Percentiles rank a stretch among this genome's conserved stretches.
Conservation (phyloP, 192 early-diverging fungal genomes). For the Linnemannia exigua region DNA sequence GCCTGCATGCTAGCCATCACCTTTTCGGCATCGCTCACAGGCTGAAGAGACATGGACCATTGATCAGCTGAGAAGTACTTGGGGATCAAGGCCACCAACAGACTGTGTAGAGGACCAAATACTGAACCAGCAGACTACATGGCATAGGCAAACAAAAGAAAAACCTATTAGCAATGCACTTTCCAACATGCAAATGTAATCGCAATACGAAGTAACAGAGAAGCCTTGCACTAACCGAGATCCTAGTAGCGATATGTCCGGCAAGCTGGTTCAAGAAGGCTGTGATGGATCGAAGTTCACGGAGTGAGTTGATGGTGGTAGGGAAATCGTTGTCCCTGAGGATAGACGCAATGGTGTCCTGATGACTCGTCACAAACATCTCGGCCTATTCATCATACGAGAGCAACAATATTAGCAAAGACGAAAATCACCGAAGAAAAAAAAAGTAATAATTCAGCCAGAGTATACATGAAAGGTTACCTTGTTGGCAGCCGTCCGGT, state of each 20-base stretch:
- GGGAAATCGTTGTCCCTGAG: slow-evolving; percentile 62
- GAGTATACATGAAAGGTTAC: slow-evolving; percentile 5
- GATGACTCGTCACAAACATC: slow-evolving; percentile 49
- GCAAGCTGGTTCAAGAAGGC: slow-evolving; percentile 61
- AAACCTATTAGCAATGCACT: neutral
- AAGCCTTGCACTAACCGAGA: slow-evolving; percentile 15
- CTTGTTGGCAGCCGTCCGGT: slow-evolving; percentile 50
- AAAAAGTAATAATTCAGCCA: too few relatives aligned
- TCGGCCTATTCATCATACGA: slow-evolving; percentile 30
- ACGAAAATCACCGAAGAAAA: neutral
- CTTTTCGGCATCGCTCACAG: slow-evolving; percentile 51
- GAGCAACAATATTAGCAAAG: neutral
- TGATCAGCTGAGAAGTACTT: slow-evolving; percentile 58
- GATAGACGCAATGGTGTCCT: slow-evolving; percentile 69
- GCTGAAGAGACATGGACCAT: slow-evolving; percentile 56
- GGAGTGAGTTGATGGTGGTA: slow-evolving; percentile 60
- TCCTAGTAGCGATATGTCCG: slow-evolving; percentile 36
- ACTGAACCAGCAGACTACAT: slow-evolving; percentile 56
- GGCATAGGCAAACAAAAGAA: neutral
- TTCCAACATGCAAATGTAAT: neutral
- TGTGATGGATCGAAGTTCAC: slow-evolving; percentile 66
- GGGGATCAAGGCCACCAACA: slow-evolving; percentile 57
- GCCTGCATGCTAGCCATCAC: slow-evolving; percentile 27
- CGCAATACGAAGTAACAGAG: neutral
- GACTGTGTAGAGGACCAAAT: slow-evolving; percentile 60